Evolutionary conservation across 306 rosid species (phyloP), one percentile per base, ranked within the genome.

Genomic region (Glycine soja): DNA sequence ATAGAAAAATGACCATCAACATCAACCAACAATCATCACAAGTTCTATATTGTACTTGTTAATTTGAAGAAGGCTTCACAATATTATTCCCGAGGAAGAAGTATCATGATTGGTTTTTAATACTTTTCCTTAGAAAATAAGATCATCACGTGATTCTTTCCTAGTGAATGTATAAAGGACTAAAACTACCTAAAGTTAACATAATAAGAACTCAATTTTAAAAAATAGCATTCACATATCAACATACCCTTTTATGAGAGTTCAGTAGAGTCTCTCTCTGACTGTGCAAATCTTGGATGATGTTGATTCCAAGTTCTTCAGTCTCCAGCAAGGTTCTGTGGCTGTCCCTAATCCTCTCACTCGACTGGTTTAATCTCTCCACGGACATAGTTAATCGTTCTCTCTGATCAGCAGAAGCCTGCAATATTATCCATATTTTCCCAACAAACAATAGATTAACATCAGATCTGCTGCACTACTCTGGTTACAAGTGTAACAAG

Each of bases 251-350:
- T 69, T 85, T 69, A 85, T 93, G 97, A 74, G 97, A 93, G 83
- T 79, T 88, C 68, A 93, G 85, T 64, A 93, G 97, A 80, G 97
- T 93, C 88, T 93, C 97, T 4, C 97, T 92, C 79, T 93, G 97
- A 83, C 88, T 91, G 72, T 93, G 97, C 85, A 93, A 84, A 91
- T 93, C 97, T 78, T 93, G 90, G 77, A 93, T 94, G 82, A 93
- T 88, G 71, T 92, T 88, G 85, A 90, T 89, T 58, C 97, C 97
- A 38, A 91, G 90, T 50, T 93, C 94, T 88, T 91, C 97, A 0
- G 97, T 91, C 83, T 93, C 97, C 70, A 91, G 72, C 18, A 93
- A 57, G n/a, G 94, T 85, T 84, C 97, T 91, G 82, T 91, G 90
- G 85, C 97, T 91, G 83, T 91, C 89, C 84, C 72, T 78, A 48